These are phyloP conservation scores for Naematelia encephala DNA, from an alignment of 768 basidiomycete genomes.

Conservation along the genomic window DNA sequence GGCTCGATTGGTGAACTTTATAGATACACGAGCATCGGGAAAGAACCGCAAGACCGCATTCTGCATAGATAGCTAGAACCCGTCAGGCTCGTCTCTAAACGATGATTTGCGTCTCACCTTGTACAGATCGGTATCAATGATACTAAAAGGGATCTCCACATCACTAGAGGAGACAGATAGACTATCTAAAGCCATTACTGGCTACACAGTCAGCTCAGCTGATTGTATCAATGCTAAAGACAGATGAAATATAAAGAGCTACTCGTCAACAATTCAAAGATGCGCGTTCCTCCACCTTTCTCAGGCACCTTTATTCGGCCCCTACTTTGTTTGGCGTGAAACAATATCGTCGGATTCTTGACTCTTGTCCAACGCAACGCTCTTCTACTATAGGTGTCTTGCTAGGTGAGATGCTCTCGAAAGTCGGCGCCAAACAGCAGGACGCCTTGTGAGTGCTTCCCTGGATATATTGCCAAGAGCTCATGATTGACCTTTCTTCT, in stretches of 20 bases:
- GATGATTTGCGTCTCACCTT: slow-evolving; percentile 58
- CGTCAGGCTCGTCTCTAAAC: background rate
- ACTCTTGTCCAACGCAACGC: too few relatives aligned
- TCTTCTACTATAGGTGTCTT: background rate
- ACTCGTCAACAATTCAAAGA: too few relatives aligned
- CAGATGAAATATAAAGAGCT: too few relatives aligned
- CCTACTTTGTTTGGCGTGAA: background rate
- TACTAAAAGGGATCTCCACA: slow-evolving; percentile 55
- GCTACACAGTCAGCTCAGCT: background rate
- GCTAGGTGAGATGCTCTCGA: background rate
- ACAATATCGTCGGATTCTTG: background rate
- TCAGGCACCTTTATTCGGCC: background rate
- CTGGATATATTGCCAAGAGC: background rate
- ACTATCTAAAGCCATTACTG: slow-evolving; percentile 1
- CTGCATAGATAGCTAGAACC: slow-evolving; percentile 82
- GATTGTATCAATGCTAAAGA: too few relatives aligned
- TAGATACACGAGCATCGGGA: slow-evolving; percentile 65
- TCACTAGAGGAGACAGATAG: slow-evolving; percentile 17
- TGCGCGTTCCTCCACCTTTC: background rate
- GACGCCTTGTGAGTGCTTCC: background rate
- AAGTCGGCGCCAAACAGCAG: background rate
- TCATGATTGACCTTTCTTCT: background rate
- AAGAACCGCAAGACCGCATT: slow-evolving; percentile 79
- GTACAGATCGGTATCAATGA: slow-evolving; percentile 92
- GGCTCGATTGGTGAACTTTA: slow-evolving; percentile 78